A percentile compares a stretch with the other conserved stretches of the same genome.
Evolutionary conservation across 345 rosid species (phyloP).

Genomic region (Brassica cretica): DNA sequence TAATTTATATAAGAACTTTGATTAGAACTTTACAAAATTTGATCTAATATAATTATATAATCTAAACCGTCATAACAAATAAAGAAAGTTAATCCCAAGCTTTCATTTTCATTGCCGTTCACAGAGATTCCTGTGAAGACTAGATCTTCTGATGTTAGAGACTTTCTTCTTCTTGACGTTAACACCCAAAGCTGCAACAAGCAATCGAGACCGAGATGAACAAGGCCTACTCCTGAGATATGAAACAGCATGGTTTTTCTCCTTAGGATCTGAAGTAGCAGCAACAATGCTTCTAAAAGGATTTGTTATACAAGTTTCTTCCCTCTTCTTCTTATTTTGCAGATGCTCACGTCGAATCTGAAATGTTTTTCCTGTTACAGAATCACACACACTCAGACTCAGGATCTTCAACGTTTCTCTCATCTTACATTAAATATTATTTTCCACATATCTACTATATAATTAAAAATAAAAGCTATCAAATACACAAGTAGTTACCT

Average conservation of each 20-base stretch:
- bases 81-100: neutral
- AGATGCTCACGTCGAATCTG: constrained; percentile 28
- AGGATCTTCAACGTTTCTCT: neutral
- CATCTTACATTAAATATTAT: neutral
- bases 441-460: neutral
- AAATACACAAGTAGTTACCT: constrained; percentile 21
- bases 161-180: constrained; percentile 1
- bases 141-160: neutral
- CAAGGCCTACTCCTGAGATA: constrained; percentile 34
- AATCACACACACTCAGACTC: constrained; percentile 13
- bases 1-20: constrained; percentile 2
- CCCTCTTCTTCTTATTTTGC: constrained; percentile 39
- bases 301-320: constrained; percentile 6
- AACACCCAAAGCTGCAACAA: constrained; percentile 40
- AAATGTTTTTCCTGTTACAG: constrained; percentile 44
- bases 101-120: neutral
- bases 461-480: neutral
- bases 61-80: neutral
- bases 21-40: constrained; percentile 21
- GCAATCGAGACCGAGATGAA: constrained; percentile 27
- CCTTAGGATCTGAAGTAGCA: constrained; percentile 18
- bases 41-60: neutral
- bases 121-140: constrained; percentile 4
- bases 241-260: constrained; percentile 47
- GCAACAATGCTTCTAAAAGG: constrained; percentile 18